Conservation (phyloP, 1,139 yeast species). For the Chernovozyma aurita region DNA sequence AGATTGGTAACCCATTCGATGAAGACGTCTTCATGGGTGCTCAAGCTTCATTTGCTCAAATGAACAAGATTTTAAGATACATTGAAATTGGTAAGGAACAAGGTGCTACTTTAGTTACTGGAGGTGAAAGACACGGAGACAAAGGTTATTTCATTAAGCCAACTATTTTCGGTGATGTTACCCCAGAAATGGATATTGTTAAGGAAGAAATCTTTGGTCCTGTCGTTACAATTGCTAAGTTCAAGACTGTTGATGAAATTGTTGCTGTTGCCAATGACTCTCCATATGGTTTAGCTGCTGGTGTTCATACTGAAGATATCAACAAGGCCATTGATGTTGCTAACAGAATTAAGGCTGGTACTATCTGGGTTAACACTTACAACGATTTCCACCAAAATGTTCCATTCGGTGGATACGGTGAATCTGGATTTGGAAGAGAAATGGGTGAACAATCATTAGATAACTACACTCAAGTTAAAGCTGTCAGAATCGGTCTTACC, state of each 20-base stretch:
- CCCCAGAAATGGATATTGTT: conserved; percentile 22
- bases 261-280: conserved; percentile 21
- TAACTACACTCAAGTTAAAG: conserved; percentile 78
- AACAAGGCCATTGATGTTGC: conserved; percentile 68
- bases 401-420: conserved; percentile 84
- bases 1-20: conserved; percentile 68
- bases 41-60: conserved; percentile 64
- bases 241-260: conserved; percentile 24
- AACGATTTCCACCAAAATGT: conserved; percentile 78
- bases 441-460: conserved; percentile 83
- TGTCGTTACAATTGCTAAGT: conserved; percentile 23
- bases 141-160: conserved; percentile 24
- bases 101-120: conserved; percentile 23
- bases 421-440: conserved; percentile 91
- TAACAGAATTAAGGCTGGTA: conserved; percentile 70
- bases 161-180: conserved; percentile 24
- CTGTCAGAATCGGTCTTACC: conserved; percentile 50
- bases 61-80: conserved; percentile 61
- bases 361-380: conserved; percentile 82
- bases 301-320: conserved; percentile 68
- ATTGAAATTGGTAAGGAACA: conserved; percentile 61
- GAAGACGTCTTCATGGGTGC: conserved; percentile 69
- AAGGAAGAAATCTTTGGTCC: conserved; percentile 29
- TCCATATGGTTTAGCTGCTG: conserved; percentile 73
- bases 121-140: conserved; percentile 20